phyloP scores from a whole-genome alignment of 106 monocot genomes.

The Dendrobium chrysotoxum region DNA sequence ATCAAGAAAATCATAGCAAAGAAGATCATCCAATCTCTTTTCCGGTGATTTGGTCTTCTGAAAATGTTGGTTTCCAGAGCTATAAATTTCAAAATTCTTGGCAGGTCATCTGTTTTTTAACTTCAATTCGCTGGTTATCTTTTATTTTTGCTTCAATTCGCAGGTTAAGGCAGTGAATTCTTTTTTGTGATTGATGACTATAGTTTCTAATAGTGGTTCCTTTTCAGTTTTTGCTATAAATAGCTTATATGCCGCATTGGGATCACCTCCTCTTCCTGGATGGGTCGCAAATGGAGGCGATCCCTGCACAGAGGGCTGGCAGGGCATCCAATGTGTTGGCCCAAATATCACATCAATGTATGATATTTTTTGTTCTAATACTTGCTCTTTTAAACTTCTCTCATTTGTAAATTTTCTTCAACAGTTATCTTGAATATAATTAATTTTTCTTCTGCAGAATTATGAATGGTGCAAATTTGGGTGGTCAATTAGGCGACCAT shows the following conservation, averaged over 20 bases:
- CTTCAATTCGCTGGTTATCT: neutral
- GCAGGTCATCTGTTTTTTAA: neutral
- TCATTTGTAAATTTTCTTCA: neutral
- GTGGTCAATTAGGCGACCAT: conserved; percentile 68
- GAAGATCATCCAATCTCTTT: neutral
- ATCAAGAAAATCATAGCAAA: neutral
- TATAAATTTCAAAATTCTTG: neutral
- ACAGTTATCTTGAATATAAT: neutral
- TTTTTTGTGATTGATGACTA: neutral
- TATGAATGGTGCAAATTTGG: conserved; percentile 82
- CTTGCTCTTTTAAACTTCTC: neutral
- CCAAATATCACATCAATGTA: conserved; percentile 89
- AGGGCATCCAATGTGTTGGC: conserved; percentile 74
- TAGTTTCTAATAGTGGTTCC: neutral
- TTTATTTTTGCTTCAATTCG: neutral
- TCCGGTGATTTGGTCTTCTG: neutral
- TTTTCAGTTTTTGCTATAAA: conserved; percentile 84
- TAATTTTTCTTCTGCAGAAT: conserved; percentile 34
- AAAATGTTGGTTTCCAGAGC: neutral
- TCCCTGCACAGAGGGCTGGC: conserved; percentile 77
- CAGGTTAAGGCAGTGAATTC: neutral
- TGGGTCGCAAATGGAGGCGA: conserved; percentile 88
- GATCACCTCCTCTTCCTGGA: conserved; percentile 80
- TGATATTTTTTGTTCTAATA: conserved; percentile 16
- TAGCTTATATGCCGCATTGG: conserved; percentile 71